Evolutionary conservation across 1,139 yeast species (phyloP).

Genomic region (Saccharomyces hybrid): DNA sequence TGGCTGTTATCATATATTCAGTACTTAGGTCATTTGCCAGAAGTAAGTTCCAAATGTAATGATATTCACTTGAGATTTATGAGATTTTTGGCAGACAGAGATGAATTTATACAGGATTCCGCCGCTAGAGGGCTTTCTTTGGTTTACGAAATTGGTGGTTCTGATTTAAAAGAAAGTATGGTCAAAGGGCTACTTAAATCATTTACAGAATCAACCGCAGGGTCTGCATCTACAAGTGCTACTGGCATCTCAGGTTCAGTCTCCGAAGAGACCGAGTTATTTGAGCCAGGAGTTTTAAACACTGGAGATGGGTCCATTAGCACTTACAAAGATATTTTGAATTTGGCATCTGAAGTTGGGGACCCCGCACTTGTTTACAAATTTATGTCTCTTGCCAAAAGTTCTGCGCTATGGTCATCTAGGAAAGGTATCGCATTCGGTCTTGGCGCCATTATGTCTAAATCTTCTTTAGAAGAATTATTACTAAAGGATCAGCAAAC

Average conservation of each 20-base stretch:
- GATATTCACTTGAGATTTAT: slow-evolving; percentile 64
- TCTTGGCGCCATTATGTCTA: slow-evolving; percentile 74
- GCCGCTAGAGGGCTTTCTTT: slow-evolving; percentile 85
- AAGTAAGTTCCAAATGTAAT: slow-evolving; percentile 31
- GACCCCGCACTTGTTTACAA: slow-evolving; percentile 91
- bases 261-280: slow-evolving; percentile 72
- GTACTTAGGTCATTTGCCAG: slow-evolving; percentile 50
- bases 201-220: slow-evolving; percentile 63
- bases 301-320: slow-evolving; percentile 84
- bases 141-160: slow-evolving; percentile 70
- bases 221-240: slow-evolving; percentile 29
- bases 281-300: slow-evolving; percentile 71
- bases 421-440: slow-evolving; percentile 94
- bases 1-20: slow-evolving; percentile 81
- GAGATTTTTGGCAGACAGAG: slow-evolving; percentile 69
- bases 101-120: slow-evolving; percentile 81
- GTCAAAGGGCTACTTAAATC: slow-evolving; percentile 71
- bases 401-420: slow-evolving; percentile 86
- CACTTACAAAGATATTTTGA: slow-evolving; percentile 79
- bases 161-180: slow-evolving; percentile 60
- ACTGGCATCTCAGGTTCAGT: slow-evolving; percentile 52
- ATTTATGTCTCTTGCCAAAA: slow-evolving; percentile 87
- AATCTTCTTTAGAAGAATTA: slow-evolving; percentile 62
- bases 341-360: slow-evolving; percentile 87
- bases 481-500: slow-evolving; percentile 48